Base-by-base conservation (phyloP, 768 basidiomycete genomes). In the Boletus eberwhitei region DNA sequence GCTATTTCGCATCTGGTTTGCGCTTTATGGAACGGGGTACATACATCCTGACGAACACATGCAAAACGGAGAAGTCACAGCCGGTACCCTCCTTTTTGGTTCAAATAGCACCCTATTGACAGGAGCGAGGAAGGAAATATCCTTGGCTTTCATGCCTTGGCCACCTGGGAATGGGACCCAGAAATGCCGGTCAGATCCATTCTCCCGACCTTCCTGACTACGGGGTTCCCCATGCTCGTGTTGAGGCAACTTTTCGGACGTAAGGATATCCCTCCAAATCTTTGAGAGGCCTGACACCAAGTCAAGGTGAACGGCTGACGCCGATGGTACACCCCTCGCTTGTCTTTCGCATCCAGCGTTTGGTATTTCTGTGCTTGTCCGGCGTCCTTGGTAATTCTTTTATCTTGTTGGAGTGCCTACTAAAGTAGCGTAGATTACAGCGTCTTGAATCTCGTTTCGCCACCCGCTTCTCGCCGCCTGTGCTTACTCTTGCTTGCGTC, bases 41-140 rank as follows among this genome's bases (percentile, higher is more conserved):
- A 75, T 76, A 36, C 75, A 76, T 50, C 75, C 75, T 9, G 75
- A 76, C 52, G 75, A 76, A 59, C 64, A 74, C 53, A 72, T 75
- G 59, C 75, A 76, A 60, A 74, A 72, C 56, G 75, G 72, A 34
- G 75, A 76, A 58, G 59, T 71, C 19, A 67, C 64, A 13, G 71
- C 74, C 49, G 75, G 75, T 74, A 57, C 47, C 47, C 47, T 57
- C 39, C 16, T 39, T 53, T 53, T 41, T 42, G 47, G 32, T 31
- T 41, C 39, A 31, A 38, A n/a, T 53, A 11, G 4, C 47, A 34
- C 34, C 44, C 9, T 37, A 52, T 60, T 60, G 49, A 53, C 46
- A n/a, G 9, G 32, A 21, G 48, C 52, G 48, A 32, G 36, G 21
- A 63, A 75, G 74, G 68, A 9, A 52, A 43, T 17, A 54, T 71